Evolutionary conservation across 2,329 filamentous ascomycete genomes (phyloP).

Genomic region (Pleurostoma richardsiae): DNA sequence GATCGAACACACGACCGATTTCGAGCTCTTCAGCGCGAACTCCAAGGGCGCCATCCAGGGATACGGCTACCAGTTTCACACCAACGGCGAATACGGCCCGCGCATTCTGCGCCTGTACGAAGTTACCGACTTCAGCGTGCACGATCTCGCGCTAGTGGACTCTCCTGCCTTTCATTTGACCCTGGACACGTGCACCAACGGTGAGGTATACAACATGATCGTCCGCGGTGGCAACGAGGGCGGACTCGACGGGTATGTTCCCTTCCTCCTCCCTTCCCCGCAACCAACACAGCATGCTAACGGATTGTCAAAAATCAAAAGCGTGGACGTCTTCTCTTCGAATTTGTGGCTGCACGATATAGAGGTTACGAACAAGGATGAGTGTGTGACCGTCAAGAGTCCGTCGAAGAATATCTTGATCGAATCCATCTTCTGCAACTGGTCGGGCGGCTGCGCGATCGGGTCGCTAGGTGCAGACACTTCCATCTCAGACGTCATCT

Average conservation of each 20-base stretch:
- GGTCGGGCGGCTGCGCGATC: conserved; percentile 51
- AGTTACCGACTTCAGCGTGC: conserved; percentile 38
- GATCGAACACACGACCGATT: conserved; percentile 26
- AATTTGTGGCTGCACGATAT: conserved; percentile 55
- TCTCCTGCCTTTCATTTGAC: conserved; percentile 42
- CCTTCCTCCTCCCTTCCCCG: too few species aligned
- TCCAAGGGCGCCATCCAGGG: conserved; percentile 45
- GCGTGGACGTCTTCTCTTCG: conserved; percentile 44
- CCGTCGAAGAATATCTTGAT: conserved; percentile 47
- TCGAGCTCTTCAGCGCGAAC: conserved; percentile 37
- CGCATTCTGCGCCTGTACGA: conserved; percentile 16
- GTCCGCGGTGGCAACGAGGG: conserved; percentile 42
- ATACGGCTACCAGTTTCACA: conserved; percentile 41
- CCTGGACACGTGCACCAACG: conserved; percentile 39
- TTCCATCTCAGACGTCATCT: conserved; percentile 42
- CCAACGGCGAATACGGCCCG: conserved; percentile 9
- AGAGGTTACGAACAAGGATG: conserved; percentile 50
- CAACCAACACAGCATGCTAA: too few species aligned
- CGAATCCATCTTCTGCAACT: conserved; percentile 56
- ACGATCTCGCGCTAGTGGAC: conserved; percentile 42
- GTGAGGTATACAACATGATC: conserved; percentile 47
- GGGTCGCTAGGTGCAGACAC: conserved; percentile 45
- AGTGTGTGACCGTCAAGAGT: conserved; percentile 36
- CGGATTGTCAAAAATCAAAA: too few species aligned
- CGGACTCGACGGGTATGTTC: conserved; percentile 39